Base-by-base conservation (phyloP, 2,329 filamentous ascomycete species). In the Sporothrix mexicana region DNA sequence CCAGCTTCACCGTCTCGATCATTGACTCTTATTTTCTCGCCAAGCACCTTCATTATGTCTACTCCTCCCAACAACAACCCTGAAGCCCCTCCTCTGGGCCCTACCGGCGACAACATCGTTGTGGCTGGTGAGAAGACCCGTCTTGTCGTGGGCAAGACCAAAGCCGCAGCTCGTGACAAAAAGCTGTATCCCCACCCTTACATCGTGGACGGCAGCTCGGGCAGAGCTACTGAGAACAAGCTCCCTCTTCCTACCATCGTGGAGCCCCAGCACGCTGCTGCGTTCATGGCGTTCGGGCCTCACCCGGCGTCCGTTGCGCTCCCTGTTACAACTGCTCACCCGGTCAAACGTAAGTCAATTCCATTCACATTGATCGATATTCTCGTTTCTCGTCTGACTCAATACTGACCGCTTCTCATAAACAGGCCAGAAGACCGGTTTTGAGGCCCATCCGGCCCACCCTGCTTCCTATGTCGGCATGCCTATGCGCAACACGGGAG, bases 341-440 rank as follows among this genome's bases (percentile, higher is more conserved):
- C 66, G 1, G 6, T 68, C 6, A 68, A 68, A n/a, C 15, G 66
- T 68, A 53, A 51, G 66, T 20, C 3, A 15, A 8, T 9, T 0
- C 17, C 9, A 23, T 55, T 9, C 8, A 4, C 64, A 15, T 36
- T 17, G 30, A 36, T 7, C 6, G n/a, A n/a, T 9, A 20, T 30
- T 36, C 15, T 36, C 15, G 17, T 17, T 30, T 36, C 15, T 36
- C 15, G 17, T 17, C 15, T 30, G 5, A 25, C n/a, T 17, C 12
- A n/a, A 49, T 25, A 8, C 23, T 68, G 47, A 51, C 25, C 3
- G 25, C 7, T 30, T 68, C 23, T 47, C 41, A 45, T 10, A 3
- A 9, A 57, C 2, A 57, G 64, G 49, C 20, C 36, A 59, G n/a
- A 69, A 71, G 47, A 51, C 55, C 2, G 47, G 70, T 4, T 67